These are phyloP conservation scores for Oryza meyeriana DNA, from an alignment of 176 grass and related monocot species.

Conservation along the genomic window DNA sequence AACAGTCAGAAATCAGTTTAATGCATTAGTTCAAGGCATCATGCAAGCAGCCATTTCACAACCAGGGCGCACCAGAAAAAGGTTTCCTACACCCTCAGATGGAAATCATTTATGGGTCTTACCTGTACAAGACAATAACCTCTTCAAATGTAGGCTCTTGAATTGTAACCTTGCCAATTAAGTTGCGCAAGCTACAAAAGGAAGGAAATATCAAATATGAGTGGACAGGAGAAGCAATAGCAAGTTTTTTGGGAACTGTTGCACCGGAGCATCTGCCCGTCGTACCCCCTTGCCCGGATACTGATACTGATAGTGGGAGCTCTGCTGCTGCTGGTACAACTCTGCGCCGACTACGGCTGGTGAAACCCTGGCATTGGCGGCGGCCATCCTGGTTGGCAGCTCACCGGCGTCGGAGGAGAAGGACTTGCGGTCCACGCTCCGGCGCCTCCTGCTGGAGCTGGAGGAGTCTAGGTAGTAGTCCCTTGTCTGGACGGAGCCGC, in stretches of 20 bases:
- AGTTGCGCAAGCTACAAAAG: constrained; percentile 61
- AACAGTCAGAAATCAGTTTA: constrained; percentile 22
- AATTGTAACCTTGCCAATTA: constrained; percentile 79
- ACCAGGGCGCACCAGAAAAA: not conserved
- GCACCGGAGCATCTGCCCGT: too few species aligned
- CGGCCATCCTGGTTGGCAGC: too few species aligned
- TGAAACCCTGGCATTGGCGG: too few species aligned
- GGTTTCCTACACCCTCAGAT: not conserved
- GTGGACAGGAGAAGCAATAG: not conserved
- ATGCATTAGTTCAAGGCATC: constrained; percentile 17
- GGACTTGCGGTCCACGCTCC: too few species aligned
- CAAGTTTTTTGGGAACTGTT: constrained; percentile 22
- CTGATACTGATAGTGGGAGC: too few species aligned
- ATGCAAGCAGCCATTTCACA: constrained; percentile 11
- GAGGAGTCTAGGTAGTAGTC: too few species aligned
- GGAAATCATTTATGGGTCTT: constrained; percentile 30
- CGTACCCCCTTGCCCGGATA: too few species aligned
- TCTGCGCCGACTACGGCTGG: too few species aligned
- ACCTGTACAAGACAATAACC: constrained; percentile 99
- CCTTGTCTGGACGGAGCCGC: too few species aligned
- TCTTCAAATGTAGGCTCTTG: constrained; percentile 99
- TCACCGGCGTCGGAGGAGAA: too few species aligned
- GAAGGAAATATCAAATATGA: constrained; percentile 8
- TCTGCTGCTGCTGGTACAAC: too few species aligned
- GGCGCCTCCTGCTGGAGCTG: too few species aligned